These are phyloP conservation scores for Cordyceps tenuipes DNA, from an alignment of 2,329 filamentous ascomycete genomes.

Conservation along the genomic window DNA sequence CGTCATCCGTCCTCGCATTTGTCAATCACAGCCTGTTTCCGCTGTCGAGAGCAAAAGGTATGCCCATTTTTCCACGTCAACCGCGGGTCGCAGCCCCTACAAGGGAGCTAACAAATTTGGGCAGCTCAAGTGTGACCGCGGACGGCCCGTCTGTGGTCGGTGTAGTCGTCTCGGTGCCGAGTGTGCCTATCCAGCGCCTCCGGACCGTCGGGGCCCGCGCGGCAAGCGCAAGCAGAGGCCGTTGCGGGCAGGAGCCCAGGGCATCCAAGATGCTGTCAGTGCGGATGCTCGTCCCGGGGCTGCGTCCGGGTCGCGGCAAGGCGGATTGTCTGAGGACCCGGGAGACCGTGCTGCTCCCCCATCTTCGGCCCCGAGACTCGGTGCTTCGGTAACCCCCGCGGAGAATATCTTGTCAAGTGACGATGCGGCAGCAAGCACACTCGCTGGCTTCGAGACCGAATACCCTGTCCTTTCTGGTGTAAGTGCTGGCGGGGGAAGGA, in stretches of 20 bases:
- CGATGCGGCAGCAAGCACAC: background rate
- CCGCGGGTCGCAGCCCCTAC: too few species aligned
- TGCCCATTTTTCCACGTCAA: background rate
- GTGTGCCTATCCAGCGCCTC: background rate
- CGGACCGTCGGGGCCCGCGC: background rate
- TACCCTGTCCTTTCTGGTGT: background rate
- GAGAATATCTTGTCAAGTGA: background rate
- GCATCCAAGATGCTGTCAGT: too few species aligned
- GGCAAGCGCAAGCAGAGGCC: background rate
- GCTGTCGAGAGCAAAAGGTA: slow-evolving; percentile 6
- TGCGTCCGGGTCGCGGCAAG: background rate
- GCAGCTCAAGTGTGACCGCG: slow-evolving; percentile 3
- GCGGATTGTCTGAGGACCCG: background rate
- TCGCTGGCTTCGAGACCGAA: background rate
- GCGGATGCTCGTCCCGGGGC: background rate
- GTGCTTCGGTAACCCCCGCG: too few species aligned
- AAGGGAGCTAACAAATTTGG: background rate
- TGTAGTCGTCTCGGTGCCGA: background rate
- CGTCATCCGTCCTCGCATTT: background rate
- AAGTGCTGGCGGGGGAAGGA: background rate
- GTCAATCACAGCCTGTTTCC: background rate
- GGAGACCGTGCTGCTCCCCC: background rate
- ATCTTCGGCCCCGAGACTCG: background rate
- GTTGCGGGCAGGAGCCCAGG: background rate
- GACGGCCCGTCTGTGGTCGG: background rate